Evolutionary conservation across 1,284 basidiomycete genomes (phyloP).

Genomic region (Xanthoconium separans): DNA sequence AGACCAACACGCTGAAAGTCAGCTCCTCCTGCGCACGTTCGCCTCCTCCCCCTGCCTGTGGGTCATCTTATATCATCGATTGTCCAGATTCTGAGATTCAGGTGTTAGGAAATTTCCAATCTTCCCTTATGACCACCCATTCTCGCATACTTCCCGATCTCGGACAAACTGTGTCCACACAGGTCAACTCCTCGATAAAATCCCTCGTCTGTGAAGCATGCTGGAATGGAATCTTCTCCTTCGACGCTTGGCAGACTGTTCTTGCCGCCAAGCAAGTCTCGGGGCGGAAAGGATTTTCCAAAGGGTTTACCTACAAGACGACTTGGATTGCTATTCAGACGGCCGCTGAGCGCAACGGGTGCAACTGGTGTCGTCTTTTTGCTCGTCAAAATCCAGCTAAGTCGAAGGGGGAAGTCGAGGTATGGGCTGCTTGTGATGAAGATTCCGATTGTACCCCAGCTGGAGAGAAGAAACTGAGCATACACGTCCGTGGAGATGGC

Average conservation of each 20-base stretch:
- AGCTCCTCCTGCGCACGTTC: not conserved
- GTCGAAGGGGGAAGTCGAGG: not conserved
- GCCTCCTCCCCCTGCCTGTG: not conserved
- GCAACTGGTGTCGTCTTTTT: conserved; percentile 1
- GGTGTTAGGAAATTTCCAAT: too few species aligned
- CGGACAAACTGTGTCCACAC: not conserved
- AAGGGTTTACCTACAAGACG: not conserved
- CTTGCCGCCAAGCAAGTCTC: not conserved
- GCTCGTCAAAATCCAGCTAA: not conserved
- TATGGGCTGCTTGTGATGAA: not conserved
- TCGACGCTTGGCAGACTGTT: not conserved
- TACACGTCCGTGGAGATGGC: not conserved
- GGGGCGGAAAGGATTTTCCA: not conserved
- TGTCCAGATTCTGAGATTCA: not conserved
- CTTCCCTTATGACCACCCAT: not conserved
- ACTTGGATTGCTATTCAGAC: not conserved
- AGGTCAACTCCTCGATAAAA: not conserved
- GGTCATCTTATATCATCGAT: not conserved
- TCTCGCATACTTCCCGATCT: not conserved
- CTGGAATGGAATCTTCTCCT: not conserved
- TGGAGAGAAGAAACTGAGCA: not conserved
- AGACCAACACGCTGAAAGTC: not conserved
- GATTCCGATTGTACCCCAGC: not conserved
- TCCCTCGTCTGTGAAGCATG: not conserved
- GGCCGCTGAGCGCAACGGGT: not conserved